phyloP scores from a whole-genome alignment of 1,284 basidiomycete species.

The Retiboletus flavoniger region DNA sequence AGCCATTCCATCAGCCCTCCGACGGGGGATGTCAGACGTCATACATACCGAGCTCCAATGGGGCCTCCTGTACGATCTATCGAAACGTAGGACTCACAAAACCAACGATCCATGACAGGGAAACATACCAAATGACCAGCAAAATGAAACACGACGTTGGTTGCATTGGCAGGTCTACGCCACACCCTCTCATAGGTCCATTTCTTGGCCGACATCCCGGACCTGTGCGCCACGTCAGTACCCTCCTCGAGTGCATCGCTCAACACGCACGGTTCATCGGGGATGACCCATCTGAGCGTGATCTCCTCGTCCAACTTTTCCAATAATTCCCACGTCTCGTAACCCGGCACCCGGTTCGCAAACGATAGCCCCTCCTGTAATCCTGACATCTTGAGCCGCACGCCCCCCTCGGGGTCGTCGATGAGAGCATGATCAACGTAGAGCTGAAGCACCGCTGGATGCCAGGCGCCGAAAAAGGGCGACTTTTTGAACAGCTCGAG shows the following conservation, averaged over 20 bases:
- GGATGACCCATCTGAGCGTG: conserved; percentile 56
- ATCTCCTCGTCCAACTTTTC: conserved; percentile 48
- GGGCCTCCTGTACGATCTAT: conserved; percentile 48
- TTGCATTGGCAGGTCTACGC: conserved; percentile 57
- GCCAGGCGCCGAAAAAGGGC: conserved; percentile 76
- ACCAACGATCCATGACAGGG: background rate
- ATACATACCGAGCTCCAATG: conserved; percentile 40
- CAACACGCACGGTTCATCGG: conserved; percentile 42
- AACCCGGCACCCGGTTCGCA: conserved; percentile 39
- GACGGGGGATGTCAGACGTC: no score
- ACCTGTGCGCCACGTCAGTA: conserved; percentile 24
- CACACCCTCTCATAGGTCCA: conserved; percentile 50
- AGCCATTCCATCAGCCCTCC: background rate
- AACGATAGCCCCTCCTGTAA: conserved; percentile 61
- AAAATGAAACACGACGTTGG: conserved; percentile 53
- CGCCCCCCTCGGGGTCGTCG: conserved; percentile 34
- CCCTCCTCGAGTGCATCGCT: background rate
- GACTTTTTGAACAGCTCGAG: conserved; percentile 48
- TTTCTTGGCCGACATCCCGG: conserved; percentile 41
- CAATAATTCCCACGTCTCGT: conserved; percentile 49
- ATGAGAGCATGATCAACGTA: conserved; percentile 69
- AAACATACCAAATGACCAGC: conserved; percentile 58
- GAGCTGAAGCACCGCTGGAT: conserved; percentile 61
- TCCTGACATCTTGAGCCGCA: conserved; percentile 61
- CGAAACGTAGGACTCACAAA: conserved; percentile 2